Conservation (phyloP, 106 monocot genomes). For the Allium fistulosum region DNA sequence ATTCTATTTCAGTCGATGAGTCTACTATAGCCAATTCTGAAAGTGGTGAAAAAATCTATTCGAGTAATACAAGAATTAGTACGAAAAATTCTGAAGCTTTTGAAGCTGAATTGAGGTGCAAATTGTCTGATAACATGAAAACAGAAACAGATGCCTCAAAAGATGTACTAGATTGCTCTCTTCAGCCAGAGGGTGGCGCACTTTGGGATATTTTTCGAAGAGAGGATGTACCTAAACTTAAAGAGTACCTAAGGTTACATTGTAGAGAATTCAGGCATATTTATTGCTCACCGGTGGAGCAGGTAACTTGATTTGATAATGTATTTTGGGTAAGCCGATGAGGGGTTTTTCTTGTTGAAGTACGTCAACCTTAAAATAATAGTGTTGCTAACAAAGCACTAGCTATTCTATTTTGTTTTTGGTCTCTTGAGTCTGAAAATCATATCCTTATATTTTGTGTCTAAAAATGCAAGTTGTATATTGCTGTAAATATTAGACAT, state of each 20-base stretch:
- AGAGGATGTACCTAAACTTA: constrained; percentile 45
- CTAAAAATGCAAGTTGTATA: no score
- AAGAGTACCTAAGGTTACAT: constrained; percentile 44
- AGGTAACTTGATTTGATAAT: constrained; percentile 26
- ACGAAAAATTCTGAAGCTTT: background rate
- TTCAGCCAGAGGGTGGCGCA: constrained; percentile 30
- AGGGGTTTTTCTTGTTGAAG: no score
- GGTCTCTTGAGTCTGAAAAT: no score
- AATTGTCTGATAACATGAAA: background rate
- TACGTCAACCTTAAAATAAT: no score
- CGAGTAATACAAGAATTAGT: background rate
- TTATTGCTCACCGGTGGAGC: constrained; percentile 44
- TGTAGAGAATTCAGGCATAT: constrained; percentile 61
- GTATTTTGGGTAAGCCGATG: background rate
- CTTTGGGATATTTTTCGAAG: constrained; percentile 81
- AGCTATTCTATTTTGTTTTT: no score
- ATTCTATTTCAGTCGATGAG: background rate
- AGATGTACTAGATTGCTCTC: background rate
- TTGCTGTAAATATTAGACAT: no score
- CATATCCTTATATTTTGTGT: no score
- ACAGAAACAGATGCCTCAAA: background rate
- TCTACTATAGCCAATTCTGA: background rate
- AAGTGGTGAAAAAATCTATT: no score
- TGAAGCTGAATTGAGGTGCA: background rate
- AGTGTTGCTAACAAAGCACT: no score